phyloP scores from a whole-genome alignment of 805 yeast genomes.

The Metschnikowia gruessii region DNA sequence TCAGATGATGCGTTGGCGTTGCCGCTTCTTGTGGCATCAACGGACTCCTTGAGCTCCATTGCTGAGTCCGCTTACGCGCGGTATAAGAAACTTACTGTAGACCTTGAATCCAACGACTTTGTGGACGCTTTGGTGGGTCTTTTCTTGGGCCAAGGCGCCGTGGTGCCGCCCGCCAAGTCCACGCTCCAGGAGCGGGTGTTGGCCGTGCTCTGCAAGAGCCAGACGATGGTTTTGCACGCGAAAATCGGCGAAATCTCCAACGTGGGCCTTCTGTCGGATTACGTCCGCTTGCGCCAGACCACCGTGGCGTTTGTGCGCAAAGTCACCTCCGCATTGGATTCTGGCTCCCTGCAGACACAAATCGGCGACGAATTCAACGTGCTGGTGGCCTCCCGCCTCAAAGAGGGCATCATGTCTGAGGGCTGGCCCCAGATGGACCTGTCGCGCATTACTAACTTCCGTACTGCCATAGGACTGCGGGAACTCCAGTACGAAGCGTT shows the following conservation, averaged over 20 bases:
- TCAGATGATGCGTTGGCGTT: conserved; percentile 37
- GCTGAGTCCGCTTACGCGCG: conserved; percentile 53
- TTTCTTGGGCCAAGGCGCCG: conserved; percentile 47
- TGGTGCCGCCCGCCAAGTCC: conserved; percentile 51
- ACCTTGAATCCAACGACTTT: conserved; percentile 48
- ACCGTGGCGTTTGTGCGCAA: conserved; percentile 65
- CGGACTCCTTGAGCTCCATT: conserved; percentile 55
- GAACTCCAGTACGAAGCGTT: conserved; percentile 73
- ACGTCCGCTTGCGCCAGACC: conserved; percentile 49
- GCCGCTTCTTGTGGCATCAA: conserved; percentile 60
- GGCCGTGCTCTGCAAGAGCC: conserved; percentile 48
- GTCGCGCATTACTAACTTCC: conserved; percentile 35
- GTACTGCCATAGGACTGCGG: conserved; percentile 44
- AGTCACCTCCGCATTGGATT: conserved; percentile 34
- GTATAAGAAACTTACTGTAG: conserved; percentile 48
- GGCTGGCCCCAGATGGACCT: conserved; percentile 56
- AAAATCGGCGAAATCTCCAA: conserved; percentile 50
- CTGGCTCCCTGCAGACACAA: not conserved
- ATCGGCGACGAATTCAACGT: conserved; percentile 26
- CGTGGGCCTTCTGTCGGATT: conserved; percentile 58
- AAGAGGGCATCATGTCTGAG: conserved; percentile 49
- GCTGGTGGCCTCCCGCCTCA: conserved; percentile 51
- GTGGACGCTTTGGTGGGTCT: conserved; percentile 46
- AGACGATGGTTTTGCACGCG: conserved; percentile 43
- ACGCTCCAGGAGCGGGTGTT: conserved; percentile 57